Conservation (phyloP, 2,329 filamentous ascomycete species). For the Xylariaceae sp. region DNA sequence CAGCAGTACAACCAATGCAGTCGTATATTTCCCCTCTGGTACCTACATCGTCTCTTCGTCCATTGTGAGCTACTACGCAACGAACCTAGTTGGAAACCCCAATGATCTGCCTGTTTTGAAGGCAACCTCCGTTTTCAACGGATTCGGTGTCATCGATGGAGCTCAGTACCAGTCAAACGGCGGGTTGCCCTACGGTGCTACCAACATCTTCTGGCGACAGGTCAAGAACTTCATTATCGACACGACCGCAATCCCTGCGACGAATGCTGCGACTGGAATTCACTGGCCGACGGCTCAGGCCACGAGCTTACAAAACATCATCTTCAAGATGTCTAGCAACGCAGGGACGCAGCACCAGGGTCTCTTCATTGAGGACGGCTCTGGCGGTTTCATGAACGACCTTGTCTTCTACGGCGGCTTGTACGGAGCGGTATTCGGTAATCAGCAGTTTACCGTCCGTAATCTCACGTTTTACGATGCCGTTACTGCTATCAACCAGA, state of each 20-base stretch:
- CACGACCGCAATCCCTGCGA: slow-evolving; percentile 55
- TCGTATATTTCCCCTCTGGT: slow-evolving; percentile 33
- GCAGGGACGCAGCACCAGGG: slow-evolving; percentile 59
- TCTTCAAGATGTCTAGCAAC: slow-evolving; percentile 57
- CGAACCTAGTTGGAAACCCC: slow-evolving; percentile 64
- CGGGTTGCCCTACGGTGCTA: slow-evolving; percentile 56
- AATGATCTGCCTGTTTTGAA: slow-evolving; percentile 58
- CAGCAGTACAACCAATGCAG: slow-evolving; percentile 28
- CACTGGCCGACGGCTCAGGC: slow-evolving; percentile 75
- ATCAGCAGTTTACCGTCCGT: slow-evolving; percentile 71
- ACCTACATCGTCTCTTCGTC: slow-evolving; percentile 49
- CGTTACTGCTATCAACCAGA: slow-evolving; percentile 72
- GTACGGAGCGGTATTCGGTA: slow-evolving; percentile 67
- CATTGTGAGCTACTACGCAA: slow-evolving; percentile 79
- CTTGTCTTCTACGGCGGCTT: slow-evolving; percentile 75
- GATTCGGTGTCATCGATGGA: slow-evolving; percentile 55
- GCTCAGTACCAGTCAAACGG: slow-evolving; percentile 52
- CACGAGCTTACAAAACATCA: slow-evolving; percentile 64
- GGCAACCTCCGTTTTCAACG: slow-evolving; percentile 56
- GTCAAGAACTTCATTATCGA: slow-evolving; percentile 65
- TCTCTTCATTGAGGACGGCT: slow-evolving; percentile 68
- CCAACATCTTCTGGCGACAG: slow-evolving; percentile 66
- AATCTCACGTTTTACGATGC: slow-evolving; percentile 72
- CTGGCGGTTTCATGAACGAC: slow-evolving; percentile 72
- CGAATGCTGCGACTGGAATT: slow-evolving; percentile 58